Conservation (phyloP, 306 rosid species). For the Dicorynia guianensis region DNA sequence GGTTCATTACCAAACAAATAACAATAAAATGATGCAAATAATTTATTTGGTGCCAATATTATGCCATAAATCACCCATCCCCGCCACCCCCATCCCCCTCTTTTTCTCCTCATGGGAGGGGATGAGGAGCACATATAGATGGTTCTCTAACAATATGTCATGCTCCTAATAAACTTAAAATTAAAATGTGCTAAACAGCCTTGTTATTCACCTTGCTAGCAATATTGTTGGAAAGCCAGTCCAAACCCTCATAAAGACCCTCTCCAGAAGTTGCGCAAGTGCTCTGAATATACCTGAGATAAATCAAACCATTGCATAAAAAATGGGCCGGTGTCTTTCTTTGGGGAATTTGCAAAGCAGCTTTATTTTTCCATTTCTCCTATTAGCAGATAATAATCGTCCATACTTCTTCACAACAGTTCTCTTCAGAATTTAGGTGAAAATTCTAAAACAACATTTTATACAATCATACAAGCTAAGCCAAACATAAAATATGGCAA, state of each 20-base stretch:
- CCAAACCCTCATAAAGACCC: constrained; percentile 95
- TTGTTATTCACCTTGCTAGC: constrained; percentile 77
- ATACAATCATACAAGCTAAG: constrained; percentile 6
- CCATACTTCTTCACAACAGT: constrained; percentile 3
- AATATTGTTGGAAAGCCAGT: constrained; percentile 94
- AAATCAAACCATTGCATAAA: constrained; percentile 40
- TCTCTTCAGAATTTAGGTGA: constrained; percentile 12
- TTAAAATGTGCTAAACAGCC: constrained; percentile 33
- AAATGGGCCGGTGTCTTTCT: constrained; percentile 17
- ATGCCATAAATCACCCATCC: background rate
- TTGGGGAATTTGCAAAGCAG: background rate
- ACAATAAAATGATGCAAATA: constrained; percentile 15
- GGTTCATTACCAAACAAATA: background rate
- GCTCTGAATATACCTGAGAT: constrained; percentile 96
- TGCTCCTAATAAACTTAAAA: constrained; percentile 6
- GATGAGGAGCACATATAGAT: too few relatives aligned
- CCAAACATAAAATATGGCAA: background rate
- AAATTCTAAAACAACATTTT: constrained; percentile 20
- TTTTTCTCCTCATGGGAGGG: too few relatives aligned
- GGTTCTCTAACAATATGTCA: constrained; percentile 3
- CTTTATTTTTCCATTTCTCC: background rate
- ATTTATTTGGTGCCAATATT: background rate
- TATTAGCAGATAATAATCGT: background rate
- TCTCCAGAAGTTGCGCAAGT: constrained; percentile 99
- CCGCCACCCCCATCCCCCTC: too few relatives aligned